Evolutionary conservation across 495 filamentous ascomycete species (phyloP).

Genomic region (Cenococcum geophilum): DNA sequence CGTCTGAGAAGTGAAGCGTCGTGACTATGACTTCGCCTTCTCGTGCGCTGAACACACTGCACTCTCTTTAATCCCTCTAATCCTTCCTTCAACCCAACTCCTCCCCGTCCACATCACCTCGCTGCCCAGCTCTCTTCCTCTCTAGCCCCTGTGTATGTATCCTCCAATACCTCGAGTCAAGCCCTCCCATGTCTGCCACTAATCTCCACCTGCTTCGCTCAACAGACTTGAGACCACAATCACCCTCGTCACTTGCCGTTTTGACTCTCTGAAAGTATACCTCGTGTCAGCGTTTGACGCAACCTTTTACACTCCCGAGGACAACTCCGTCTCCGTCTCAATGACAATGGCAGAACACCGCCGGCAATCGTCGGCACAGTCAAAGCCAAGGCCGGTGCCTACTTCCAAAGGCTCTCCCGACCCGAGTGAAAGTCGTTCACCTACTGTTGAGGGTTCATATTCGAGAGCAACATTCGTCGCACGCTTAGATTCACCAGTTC

Average conservation of each 20-base stretch:
- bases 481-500: conserved; percentile 33
- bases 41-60: background rate
- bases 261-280: too few relatives aligned
- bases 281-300: background rate
- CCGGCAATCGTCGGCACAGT: conserved; percentile 16
- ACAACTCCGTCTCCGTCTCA: background rate
- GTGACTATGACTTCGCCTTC: background rate
- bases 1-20: background rate
- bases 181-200: too few relatives aligned
- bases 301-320: background rate
- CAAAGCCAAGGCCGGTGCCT: conserved; percentile 17
- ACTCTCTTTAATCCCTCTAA: background rate
- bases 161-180: background rate
- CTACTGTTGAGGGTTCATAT: conserved; percentile 18
- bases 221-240: too few relatives aligned
- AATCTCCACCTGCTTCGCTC: too few relatives aligned
- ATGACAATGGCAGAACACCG: conserved; percentile 20
- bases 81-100: background rate
- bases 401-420: conserved; percentile 12
- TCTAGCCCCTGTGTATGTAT: background rate
- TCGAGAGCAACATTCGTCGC: conserved; percentile 30
- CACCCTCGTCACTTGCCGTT: too few relatives aligned
- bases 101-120: background rate
- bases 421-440: conserved; percentile 17
- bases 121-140: background rate